Base-by-base conservation (phyloP, 345 rosid species). In the Noccaea caerulescens region DNA sequence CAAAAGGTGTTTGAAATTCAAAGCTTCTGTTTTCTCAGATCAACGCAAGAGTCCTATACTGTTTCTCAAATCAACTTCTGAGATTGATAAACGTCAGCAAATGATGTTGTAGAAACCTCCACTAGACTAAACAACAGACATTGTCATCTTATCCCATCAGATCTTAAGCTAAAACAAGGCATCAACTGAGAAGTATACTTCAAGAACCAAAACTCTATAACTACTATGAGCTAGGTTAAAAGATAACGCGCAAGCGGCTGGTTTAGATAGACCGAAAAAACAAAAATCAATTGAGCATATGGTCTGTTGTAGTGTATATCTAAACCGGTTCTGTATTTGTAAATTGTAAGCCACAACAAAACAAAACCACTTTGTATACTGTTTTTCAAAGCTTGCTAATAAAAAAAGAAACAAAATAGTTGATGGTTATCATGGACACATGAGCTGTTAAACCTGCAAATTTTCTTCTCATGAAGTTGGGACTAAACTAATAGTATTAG, bases 221-320 rank as follows among this genome's bases (percentile, higher is more conserved):
- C 32, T 9, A 55, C 37, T 49, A 63, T 46, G 54, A 72, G 71
- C 83, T 82, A 85, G 9, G 90, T 85, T 53, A 88, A 88, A 69
- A 87, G 90, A 37, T 39, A 57, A 10, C 9, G 59, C 38, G 33
- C 13, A 59, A 61, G 43, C 50, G 44, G 27, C 4, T 60, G 18
- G 51, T 27, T 7, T 30, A 30, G n/a, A 16, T 3, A 36, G 16
- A 45, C 38, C 20, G 1, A 16, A 43, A 1, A 30, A 27, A 27
- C 30, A 27, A 27, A 42, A 42, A 67, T 10, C 20, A 32, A 55
- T 30, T 56, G 33, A 55, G 41, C 12, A 39, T 6, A 52, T 25
- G 60, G 49, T 38, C 23, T 50, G 4, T 6, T 16, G 16, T 46
- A 46, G 1, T 4, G 53, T 5, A 8, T 41, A 18, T 2, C 1